phyloP scores from a whole-genome alignment of 2,329 filamentous ascomycete species.

The Diaporthe citriasiana region DNA sequence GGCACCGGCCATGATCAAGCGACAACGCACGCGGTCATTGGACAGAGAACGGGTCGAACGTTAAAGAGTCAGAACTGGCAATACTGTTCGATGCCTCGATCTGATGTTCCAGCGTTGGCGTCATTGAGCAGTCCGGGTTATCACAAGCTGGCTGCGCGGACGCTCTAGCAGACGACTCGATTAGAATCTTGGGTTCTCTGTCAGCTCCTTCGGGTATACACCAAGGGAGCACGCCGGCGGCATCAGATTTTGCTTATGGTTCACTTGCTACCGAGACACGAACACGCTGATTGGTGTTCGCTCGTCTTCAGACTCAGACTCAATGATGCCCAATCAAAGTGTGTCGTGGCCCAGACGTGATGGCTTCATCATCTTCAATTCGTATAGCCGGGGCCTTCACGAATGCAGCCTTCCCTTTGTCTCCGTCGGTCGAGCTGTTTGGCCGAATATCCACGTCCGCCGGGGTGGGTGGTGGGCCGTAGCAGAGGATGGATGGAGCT shows the following conservation, averaged over 20 bases:
- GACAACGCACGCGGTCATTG: constrained; percentile 10
- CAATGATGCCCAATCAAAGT: neutral
- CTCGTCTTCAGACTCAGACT: neutral
- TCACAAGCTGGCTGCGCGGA: neutral
- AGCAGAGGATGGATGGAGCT: neutral
- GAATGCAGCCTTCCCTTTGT: neutral
- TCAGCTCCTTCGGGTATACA: neutral
- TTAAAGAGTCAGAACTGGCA: neutral
- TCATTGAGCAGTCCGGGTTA: neutral
- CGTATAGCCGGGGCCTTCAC: neutral
- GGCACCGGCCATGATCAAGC: neutral
- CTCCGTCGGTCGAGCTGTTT: neutral
- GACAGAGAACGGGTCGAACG: constrained; percentile 14
- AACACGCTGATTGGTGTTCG: neutral
- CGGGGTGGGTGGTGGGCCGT: neutral
- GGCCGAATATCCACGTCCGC: neutral
- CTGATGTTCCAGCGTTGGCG: neutral
- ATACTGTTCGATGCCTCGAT: neutral
- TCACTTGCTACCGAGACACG: neutral
- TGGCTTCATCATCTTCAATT: neutral
- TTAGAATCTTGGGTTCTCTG: neutral
- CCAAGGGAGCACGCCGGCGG: neutral
- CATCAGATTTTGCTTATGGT: constrained; percentile 1
- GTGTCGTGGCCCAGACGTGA: neutral
- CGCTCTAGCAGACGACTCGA: neutral